Evolutionary conservation across 441 rosid species (phyloP).

Genomic region (Pelargonium myrrhifolium): DNA sequence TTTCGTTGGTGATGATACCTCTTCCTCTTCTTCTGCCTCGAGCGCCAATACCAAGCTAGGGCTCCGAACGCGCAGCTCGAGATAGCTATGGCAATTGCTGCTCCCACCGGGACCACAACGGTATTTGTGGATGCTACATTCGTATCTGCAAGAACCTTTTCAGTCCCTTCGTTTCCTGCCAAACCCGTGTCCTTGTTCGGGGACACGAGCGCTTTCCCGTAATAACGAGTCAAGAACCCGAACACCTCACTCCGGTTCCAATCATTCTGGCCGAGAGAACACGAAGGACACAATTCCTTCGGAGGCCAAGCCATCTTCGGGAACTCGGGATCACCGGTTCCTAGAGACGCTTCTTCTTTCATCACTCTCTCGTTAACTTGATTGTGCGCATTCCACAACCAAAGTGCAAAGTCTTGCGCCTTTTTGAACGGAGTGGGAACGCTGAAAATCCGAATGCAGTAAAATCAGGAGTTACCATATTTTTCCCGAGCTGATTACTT

Average conservation of each 20-base stretch:
- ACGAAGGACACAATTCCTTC: slow-evolving; percentile 69
- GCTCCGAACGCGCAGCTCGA: slow-evolving; percentile 98
- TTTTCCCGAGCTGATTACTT: neutral
- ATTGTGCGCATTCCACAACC: slow-evolving; percentile 92
- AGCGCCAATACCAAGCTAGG: slow-evolving; percentile 96
- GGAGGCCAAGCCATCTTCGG: slow-evolving; percentile 96
- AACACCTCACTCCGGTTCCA: slow-evolving; percentile 65
- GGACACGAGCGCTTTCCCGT: slow-evolving; percentile 58
- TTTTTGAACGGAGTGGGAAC: slow-evolving; percentile 56
- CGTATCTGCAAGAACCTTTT: slow-evolving; percentile 41
- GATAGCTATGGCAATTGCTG: slow-evolving; percentile 86
- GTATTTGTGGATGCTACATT: slow-evolving; percentile 51
- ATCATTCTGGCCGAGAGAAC: slow-evolving; percentile 37
- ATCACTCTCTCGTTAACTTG: slow-evolving; percentile 69
- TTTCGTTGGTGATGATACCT: slow-evolving; percentile 71
- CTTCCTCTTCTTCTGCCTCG: slow-evolving; percentile 94
- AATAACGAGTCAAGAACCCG: slow-evolving; percentile 59
- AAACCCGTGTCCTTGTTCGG: slow-evolving; percentile 51
- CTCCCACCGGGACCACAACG: slow-evolving; percentile 82
- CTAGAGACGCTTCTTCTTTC: slow-evolving; percentile 68
- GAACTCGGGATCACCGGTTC: slow-evolving; percentile 75
- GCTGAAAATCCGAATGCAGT: slow-evolving; percentile 33
- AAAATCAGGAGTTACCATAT: no score
- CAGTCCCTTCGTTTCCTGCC: slow-evolving; percentile 28
- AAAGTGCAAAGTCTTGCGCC: slow-evolving; percentile 67